Conservation (phyloP, 2,329 filamentous ascomycete species). For the Monilinia fructicola region DNA sequence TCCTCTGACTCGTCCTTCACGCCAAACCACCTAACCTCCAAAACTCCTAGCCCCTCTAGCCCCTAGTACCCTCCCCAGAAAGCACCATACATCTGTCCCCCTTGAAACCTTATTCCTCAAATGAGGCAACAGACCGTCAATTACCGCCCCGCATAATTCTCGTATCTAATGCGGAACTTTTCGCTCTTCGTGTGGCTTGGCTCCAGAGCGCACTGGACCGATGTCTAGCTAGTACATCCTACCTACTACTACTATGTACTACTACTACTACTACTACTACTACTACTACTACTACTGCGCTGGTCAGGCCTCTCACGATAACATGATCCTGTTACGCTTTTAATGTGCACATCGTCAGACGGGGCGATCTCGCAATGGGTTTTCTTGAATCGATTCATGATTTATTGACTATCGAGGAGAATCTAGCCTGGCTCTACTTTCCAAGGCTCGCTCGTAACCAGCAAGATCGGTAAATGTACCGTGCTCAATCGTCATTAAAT, state of each 20-base stretch:
- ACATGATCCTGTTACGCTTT: constrained; percentile 4
- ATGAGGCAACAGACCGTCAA: not conserved
- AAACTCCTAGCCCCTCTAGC: not conserved
- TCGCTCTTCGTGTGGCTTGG: not conserved
- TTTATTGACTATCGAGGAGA: not conserved
- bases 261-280: too few species aligned
- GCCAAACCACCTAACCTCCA: not conserved
- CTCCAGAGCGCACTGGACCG: not conserved
- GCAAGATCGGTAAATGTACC: too few species aligned
- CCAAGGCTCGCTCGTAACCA: not conserved
- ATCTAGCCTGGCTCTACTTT: not conserved
- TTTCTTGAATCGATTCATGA: not conserved
- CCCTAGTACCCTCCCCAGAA: not conserved
- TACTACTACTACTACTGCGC: not conserved
- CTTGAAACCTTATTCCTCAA: not conserved
- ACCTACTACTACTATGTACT: not conserved
- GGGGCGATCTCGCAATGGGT: not conserved
- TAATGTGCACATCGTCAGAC: not conserved
- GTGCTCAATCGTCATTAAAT: too few species aligned
- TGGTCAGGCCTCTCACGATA: not conserved
- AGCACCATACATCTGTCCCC: not conserved
- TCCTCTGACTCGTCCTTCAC: too few species aligned
- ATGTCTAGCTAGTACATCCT: too few species aligned
- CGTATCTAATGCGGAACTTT: constrained; percentile 7
- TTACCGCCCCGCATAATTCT: not conserved